Evolutionary conservation across 2,329 filamentous ascomycete species (phyloP).

Genomic region (Claviceps sp.): DNA sequence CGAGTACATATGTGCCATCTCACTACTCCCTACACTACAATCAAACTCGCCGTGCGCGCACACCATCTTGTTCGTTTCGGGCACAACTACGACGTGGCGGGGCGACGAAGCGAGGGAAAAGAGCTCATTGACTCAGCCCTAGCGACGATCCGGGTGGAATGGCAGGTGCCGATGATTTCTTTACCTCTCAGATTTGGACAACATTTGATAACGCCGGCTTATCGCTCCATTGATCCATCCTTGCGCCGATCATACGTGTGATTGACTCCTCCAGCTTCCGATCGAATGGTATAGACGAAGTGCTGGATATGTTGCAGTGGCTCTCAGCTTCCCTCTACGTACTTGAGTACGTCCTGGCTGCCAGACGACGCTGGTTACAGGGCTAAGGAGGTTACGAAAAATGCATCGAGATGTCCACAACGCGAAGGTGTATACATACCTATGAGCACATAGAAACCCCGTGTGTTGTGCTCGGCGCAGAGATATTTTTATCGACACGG

Average conservation of each 20-base stretch:
- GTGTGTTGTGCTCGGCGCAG: background rate
- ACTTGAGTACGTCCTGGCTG: background rate
- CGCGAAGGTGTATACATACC: background rate
- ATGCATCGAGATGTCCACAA: background rate
- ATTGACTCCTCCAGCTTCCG: background rate
- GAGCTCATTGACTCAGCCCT: background rate
- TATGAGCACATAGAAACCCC: background rate
- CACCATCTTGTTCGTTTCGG: background rate
- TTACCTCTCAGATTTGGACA: too few species aligned
- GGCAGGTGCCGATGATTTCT: background rate
- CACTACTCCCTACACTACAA: background rate
- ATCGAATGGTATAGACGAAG: background rate
- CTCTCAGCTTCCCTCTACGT: background rate
- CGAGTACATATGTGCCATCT: background rate
- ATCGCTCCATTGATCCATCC: background rate
- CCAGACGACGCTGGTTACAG: background rate
- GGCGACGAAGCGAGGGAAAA: background rate
- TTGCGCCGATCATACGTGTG: background rate
- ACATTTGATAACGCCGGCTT: background rate
- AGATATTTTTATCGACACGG: background rate
- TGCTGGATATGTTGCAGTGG: background rate
- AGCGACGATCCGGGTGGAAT: background rate
- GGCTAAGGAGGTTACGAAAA: background rate
- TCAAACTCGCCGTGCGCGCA: background rate
- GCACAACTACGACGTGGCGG: constrained; percentile 2